Percentiles rank a stretch among this genome's conserved stretches.
phyloP scores from a whole-genome alignment of 129 eudicot genomes.

The Tanacetum coccineum region DNA sequence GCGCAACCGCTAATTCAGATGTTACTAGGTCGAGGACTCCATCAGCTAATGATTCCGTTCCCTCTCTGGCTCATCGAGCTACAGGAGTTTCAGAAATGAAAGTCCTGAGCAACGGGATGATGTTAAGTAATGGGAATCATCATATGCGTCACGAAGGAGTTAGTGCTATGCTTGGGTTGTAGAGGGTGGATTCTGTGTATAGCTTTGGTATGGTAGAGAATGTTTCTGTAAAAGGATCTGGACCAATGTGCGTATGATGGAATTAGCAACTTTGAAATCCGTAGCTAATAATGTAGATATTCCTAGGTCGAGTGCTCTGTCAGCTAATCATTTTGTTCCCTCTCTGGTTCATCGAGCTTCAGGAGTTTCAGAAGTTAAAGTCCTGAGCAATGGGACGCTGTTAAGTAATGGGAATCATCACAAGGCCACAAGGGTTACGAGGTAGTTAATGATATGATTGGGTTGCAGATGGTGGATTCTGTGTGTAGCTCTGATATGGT shows the following conservation, averaged over 20 bases:
- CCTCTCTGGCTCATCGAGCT: background rate
- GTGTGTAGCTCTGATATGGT: slow-evolving; percentile 54
- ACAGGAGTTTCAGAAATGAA: slow-evolving; percentile 12
- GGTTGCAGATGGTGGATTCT: slow-evolving; percentile 61
- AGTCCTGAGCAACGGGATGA: slow-evolving; percentile 20
- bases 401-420: slow-evolving; percentile 32
- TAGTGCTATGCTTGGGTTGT: slow-evolving; percentile 50
- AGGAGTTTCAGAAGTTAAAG: slow-evolving; percentile 22
- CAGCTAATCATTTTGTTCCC: background rate
- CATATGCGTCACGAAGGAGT: slow-evolving; percentile 55
- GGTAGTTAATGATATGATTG: slow-evolving; percentile 51
- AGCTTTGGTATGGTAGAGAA: slow-evolving; percentile 45
- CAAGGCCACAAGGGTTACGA: slow-evolving; percentile 41
- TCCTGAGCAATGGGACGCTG: slow-evolving; percentile 18
- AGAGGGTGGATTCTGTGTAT: slow-evolving; percentile 65
- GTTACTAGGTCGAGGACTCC: slow-evolving; percentile 34
- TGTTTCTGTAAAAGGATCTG: slow-evolving; percentile 46
- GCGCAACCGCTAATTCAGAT: too few relatives aligned
- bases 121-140: slow-evolving; percentile 23
- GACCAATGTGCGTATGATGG: background rate
- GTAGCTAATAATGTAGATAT: too few relatives aligned
- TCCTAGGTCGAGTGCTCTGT: slow-evolving; percentile 31
- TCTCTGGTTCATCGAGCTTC: background rate
- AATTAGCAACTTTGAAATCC: background rate
- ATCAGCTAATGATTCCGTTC: background rate